These are phyloP conservation scores for Gautieria morchelliformis DNA, from an alignment of 768 basidiomycete species.

Conservation along the genomic window DNA sequence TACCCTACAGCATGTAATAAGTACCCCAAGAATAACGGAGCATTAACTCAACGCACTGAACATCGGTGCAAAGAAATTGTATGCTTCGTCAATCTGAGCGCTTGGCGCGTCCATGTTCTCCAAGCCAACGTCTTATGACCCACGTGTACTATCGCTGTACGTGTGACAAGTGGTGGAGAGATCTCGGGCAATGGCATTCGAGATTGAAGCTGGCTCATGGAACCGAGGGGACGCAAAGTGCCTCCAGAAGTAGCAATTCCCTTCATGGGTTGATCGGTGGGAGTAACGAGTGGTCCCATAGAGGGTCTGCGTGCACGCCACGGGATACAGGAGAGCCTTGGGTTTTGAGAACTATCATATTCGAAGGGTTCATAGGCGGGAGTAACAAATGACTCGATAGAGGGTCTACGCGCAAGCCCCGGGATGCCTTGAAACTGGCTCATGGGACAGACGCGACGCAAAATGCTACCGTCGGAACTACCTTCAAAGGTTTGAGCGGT, in stretches of 20 bases:
- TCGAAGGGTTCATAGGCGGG: not conserved
- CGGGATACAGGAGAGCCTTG: not conserved
- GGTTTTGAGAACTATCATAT: not conserved
- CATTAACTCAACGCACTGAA: not conserved
- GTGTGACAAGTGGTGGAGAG: not conserved
- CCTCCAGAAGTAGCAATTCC: not conserved
- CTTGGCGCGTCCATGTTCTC: not conserved
- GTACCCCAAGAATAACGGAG: not conserved
- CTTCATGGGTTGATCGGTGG: not conserved
- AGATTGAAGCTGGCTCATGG: not conserved
- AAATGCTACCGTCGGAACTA: no score
- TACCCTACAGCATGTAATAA: not conserved
- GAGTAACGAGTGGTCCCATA: conserved; percentile 1
- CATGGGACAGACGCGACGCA: not conserved
- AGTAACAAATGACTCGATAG: conserved; percentile 3
- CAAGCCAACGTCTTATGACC: not conserved
- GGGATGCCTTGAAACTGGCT: not conserved
- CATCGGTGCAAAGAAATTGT: conserved; percentile 2
- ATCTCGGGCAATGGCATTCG: not conserved
- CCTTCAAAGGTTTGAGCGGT: no score
- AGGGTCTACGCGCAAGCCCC: not conserved
- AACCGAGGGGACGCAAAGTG: not conserved
- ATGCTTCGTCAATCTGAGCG: not conserved
- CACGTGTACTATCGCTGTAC: not conserved
- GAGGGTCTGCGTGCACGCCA: not conserved